Evolutionary conservation across 2,329 filamentous ascomycete species (phyloP).

Genomic region (Fusarium fujikuroi): DNA sequence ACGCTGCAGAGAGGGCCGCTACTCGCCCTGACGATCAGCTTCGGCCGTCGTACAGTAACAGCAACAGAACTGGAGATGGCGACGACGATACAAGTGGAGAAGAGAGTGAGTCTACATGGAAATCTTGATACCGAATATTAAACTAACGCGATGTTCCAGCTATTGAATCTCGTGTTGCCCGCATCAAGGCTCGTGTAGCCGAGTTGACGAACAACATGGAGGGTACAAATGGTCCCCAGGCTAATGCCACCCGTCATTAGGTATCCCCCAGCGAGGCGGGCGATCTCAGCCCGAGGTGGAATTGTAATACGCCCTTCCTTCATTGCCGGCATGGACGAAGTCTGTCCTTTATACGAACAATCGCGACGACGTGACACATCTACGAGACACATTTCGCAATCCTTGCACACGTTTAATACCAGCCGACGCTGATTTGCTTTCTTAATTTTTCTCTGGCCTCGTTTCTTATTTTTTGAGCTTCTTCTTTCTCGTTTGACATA

Average conservation of each 20-base stretch:
- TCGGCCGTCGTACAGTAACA: conserved; percentile 66
- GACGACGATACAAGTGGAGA: conserved; percentile 95
- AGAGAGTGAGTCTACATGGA: conserved; percentile 76
- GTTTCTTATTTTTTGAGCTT: conserved; percentile 27
- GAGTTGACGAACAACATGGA: conserved; percentile 91
- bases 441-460: conserved; percentile 35
- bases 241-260: conserved; percentile 35
- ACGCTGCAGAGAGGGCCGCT: conserved; percentile 84
- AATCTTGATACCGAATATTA: neutral
- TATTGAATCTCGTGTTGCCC: conserved; percentile 94
- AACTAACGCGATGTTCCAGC: conserved; percentile 62
- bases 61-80: conserved; percentile 68
- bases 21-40: conserved; percentile 73
- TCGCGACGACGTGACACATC: conserved; percentile 33
- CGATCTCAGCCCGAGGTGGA: conserved; percentile 1
- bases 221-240: conserved; percentile 53
- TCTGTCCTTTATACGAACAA: conserved; percentile 27
- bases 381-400: conserved; percentile 38
- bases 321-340: conserved; percentile 4
- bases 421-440: conserved; percentile 40
- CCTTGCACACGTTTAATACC: conserved; percentile 41
- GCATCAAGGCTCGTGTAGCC: conserved; percentile 97
- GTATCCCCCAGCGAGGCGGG: neutral
- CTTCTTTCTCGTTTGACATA: conserved; percentile 37
- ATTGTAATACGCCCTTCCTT: conserved; percentile 21